Evolutionary conservation across 108 stramenopile genomes (phyloP).

Genomic region (Conticribra guillardii): DNA sequence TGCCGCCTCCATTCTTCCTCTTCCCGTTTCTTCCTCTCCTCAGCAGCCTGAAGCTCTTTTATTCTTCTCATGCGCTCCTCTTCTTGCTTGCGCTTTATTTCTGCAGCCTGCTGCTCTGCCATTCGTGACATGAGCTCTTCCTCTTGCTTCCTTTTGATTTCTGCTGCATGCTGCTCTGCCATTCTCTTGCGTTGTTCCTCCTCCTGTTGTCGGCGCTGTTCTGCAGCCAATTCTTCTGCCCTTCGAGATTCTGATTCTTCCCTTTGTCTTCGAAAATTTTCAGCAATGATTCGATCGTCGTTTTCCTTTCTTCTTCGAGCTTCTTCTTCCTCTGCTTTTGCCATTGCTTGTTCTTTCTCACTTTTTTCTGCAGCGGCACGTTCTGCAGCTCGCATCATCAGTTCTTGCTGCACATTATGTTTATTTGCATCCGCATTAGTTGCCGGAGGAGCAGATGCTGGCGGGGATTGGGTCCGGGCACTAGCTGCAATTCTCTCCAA

Average conservation of each 20-base stretch:
- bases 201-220: constrained; percentile 42
- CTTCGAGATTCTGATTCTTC: constrained; percentile 31
- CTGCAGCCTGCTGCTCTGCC: constrained; percentile 67
- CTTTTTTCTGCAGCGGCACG: constrained; percentile 16
- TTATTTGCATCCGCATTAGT: neutral
- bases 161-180: constrained; percentile 36
- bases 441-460: constrained; percentile 11
- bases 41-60: constrained; percentile 42
- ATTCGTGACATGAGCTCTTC: constrained; percentile 44
- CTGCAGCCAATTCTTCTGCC: constrained; percentile 29
- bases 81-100: constrained; percentile 49
- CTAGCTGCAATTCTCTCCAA: constrained; percentile 65
- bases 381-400: constrained; percentile 21
- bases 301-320: constrained; percentile 19
- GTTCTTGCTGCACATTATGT: constrained; percentile 1
- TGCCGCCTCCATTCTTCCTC: constrained; percentile 52
- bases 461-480: constrained; percentile 10
- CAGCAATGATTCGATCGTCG: constrained; percentile 39
- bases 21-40: constrained; percentile 24
- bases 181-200: constrained; percentile 45
- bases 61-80: constrained; percentile 43
- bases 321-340: constrained; percentile 20
- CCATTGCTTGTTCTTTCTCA: constrained; percentile 21
- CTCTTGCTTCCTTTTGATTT: constrained; percentile 50
- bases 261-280: constrained; percentile 49